Evolutionary conservation across 75 land plant species (phyloP), one percentile per base, ranked within the genome.

Genomic region (Gnetum montanum): DNA sequence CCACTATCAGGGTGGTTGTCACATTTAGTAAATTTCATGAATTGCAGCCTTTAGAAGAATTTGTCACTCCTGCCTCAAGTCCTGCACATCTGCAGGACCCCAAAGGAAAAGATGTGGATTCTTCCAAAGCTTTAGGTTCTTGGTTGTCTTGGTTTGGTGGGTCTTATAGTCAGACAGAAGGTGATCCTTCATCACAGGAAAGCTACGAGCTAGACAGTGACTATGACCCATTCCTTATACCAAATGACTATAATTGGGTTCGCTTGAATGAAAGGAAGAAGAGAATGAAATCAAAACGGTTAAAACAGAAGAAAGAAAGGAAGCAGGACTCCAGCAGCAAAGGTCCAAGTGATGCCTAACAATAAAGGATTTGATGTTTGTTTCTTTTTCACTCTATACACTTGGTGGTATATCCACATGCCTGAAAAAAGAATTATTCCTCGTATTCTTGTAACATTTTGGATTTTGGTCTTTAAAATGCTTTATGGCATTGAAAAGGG

Each of bases 221-320:
- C 19, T 76, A 69, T 41, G 98, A 94, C 60, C 98, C 98, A 13
- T 94, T 94, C 62, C 72, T 67, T 45, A 90, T 94, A 59, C 98
- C 98, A n/a, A 69, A 73, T 37, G 91, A 85, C 44, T 94, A 94
- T 52, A 73, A 71, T 3, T 94, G 98, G 98, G 71, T 94, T 52
- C 91, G 90, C 60, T 69, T 89, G 45, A 85, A 83, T 34, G 98
- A 94, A 72, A 94, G 90, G 70, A 94, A 94, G 48, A 75, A 88
- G 6, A 65, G 98, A 12, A 64, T 83, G 83, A 83, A 81, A 34
- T 87, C 81, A 31, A 90, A 83, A 74, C 78, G 68, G 68, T 77
- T 74, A 23, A 90, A 78, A 69, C 63, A 38, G 67, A 85, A 65
- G 71, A 82, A 80, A 60, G 67, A 65, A 33, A 89, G 60, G 61